A percentile compares a stretch with the other conserved stretches of the same genome.
These are phyloP conservation scores for Nitzschia sp. DNA, from an alignment of 108 stramenopile species.

Conservation along the genomic window DNA sequence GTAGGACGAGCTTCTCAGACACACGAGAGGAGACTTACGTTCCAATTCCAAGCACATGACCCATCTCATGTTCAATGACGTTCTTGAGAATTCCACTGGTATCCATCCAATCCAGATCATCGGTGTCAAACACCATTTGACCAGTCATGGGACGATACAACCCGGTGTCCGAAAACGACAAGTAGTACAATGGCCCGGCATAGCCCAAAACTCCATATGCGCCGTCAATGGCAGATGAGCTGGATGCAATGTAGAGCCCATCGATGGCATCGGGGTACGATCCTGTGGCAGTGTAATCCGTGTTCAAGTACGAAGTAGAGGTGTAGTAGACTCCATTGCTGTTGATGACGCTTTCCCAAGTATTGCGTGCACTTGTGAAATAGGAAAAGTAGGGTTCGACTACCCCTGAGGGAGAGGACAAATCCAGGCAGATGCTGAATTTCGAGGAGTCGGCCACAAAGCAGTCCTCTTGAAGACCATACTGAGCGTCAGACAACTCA, in stretches of 20 bases:
- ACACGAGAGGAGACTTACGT: background rate
- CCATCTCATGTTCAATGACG: conserved; percentile 46
- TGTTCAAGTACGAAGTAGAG: background rate
- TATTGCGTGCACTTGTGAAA: background rate
- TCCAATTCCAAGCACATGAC: conserved; percentile 46
- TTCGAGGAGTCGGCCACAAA: background rate
- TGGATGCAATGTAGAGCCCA: background rate
- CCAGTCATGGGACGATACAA: background rate
- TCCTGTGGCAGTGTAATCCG: background rate
- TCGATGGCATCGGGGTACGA: background rate
- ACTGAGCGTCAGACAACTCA: background rate
- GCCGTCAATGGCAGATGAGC: background rate
- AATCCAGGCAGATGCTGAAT: conserved; percentile 28
- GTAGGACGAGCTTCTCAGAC: too few relatives aligned
- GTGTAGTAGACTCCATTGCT: background rate
- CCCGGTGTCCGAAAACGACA: background rate
- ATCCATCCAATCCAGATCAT: background rate
- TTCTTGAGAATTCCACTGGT: background rate
- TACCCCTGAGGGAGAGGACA: background rate
- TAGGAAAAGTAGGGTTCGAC: background rate
- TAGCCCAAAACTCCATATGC: background rate
- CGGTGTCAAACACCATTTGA: background rate
- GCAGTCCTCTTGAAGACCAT: conserved; percentile 11
- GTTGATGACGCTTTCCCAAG: background rate
- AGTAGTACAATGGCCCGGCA: background rate